Evolutionary conservation across 805 yeast species (phyloP), one percentile per base, ranked within the genome.

Genomic region (Metschnikowia santaceciliae): DNA sequence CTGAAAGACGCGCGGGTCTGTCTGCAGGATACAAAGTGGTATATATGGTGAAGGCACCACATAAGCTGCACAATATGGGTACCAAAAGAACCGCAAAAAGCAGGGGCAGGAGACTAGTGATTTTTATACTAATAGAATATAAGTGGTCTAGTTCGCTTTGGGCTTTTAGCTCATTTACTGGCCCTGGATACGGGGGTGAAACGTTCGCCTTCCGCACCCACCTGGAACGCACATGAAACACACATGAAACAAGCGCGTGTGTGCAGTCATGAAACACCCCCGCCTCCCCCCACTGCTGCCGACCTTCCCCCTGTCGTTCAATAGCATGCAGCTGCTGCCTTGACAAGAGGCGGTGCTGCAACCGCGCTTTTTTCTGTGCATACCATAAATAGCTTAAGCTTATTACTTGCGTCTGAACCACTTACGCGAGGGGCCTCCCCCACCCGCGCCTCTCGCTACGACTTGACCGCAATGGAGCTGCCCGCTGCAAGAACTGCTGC

Each of bases 221-320:
- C 38, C 13, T 33, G 46, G 33, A 42, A 33, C 46, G 46, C 46
- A 42, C 46, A 42, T 42, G 46, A 22, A 33, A 19, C 45, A 22
- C 46, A 34, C 46, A 33, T 42, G 46, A 33, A 42, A 42, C 45
- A 19, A 11, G 26, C 10, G 15, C 15, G 3, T 22, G 13, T 22
- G n/a, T 42, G 46, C 46, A 42, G 46, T 32, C 38, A n/a, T 42
- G 46, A 42, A 42, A 42, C 46, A 33, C 30, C 32, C 37, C 30
- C 5, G 20, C 42, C 42, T 7, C 32, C 42, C 32, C 32, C 42
- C 15, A 11, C 17, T 23, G 35, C 8, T 5, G 15, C 8, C 15
- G n/a, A 13, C 35, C 35, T 33, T 33, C 15, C 41, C 17, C 8
- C 41, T 8, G 11, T 6, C 6, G 8, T 38, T 20, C 17, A 6